These are phyloP conservation scores for Plantago major DNA, from an alignment of 257 asterid genomes.

Conservation along the genomic window DNA sequence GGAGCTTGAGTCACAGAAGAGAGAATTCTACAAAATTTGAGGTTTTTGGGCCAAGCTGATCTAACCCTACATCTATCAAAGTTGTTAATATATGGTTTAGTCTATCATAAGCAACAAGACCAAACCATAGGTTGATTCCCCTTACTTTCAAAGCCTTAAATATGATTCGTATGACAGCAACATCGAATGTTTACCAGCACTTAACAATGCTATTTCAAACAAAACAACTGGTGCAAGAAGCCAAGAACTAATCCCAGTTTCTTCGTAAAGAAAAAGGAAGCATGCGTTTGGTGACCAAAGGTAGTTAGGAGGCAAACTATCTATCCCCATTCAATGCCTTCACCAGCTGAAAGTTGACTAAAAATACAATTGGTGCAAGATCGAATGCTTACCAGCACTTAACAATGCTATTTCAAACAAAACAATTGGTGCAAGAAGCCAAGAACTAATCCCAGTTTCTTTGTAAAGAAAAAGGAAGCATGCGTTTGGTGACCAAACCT, in stretches of 20 bases:
- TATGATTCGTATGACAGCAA: no score
- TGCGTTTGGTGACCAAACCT: constrained; percentile 15
- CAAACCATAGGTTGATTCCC: no score
- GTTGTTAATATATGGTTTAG: no score
- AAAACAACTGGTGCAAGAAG: constrained; percentile 8
- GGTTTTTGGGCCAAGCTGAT: no score
- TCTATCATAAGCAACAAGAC: no score
- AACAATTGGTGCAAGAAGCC: constrained; percentile 5
- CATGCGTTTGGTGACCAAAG: constrained; percentile 16
- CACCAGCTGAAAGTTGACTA: neutral
- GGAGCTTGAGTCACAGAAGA: no score
- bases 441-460: neutral
- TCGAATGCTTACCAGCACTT: no score
- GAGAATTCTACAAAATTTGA: no score
- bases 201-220: neutral
- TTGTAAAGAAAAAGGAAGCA: neutral
- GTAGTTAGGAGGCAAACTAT: constrained; percentile 4
- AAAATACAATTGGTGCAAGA: no score
- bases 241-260: neutral
- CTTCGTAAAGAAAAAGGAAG: neutral
- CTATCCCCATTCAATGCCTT: neutral
- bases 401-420: neutral
- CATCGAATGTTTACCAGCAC: no score
- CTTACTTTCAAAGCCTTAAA: no score
- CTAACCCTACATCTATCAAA: no score